A percentile compares a stretch with the other conserved stretches of the same genome.
These are phyloP conservation scores for Giardia muris DNA, from an alignment of 208 protist genomes.

Conservation along the genomic window DNA sequence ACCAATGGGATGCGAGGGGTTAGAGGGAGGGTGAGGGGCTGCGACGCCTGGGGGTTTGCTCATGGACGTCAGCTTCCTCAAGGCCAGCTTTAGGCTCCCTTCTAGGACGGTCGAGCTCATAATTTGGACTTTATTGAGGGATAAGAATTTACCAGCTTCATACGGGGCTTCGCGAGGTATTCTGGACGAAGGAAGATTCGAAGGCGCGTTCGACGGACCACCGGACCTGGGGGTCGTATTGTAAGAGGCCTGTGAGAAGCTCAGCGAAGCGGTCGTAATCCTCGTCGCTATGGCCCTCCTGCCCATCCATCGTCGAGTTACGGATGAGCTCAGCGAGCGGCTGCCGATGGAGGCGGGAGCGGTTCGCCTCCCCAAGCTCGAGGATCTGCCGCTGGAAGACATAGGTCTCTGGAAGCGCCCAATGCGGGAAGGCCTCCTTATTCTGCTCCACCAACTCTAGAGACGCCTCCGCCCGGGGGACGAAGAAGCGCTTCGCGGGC, in stretches of 20 bases:
- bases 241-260: background rate
- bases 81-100: too few species aligned
- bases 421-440: background rate
- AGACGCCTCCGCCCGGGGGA: background rate
- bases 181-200: background rate
- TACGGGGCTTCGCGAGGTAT: too few species aligned
- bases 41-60: too few species aligned
- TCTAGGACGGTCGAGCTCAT: too few species aligned
- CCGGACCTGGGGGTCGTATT: background rate
- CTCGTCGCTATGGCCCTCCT: background rate
- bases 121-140: too few species aligned
- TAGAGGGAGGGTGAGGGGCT: too few species aligned
- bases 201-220: background rate
- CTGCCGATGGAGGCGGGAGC: background rate
- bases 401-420: background rate
- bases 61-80: too few species aligned
- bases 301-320: background rate
- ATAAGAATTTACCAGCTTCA: too few species aligned
- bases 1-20: too few species aligned
- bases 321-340: background rate
- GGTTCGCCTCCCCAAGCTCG: background rate
- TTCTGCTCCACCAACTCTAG: background rate
- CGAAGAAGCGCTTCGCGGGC: background rate
- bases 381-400: background rate
- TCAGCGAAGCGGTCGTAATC: background rate